Percentiles rank a stretch among this genome's conserved stretches.
phyloP scores from a whole-genome alignment of 495 filamentous ascomycete species.

The Tuber melanosporum region DNA sequence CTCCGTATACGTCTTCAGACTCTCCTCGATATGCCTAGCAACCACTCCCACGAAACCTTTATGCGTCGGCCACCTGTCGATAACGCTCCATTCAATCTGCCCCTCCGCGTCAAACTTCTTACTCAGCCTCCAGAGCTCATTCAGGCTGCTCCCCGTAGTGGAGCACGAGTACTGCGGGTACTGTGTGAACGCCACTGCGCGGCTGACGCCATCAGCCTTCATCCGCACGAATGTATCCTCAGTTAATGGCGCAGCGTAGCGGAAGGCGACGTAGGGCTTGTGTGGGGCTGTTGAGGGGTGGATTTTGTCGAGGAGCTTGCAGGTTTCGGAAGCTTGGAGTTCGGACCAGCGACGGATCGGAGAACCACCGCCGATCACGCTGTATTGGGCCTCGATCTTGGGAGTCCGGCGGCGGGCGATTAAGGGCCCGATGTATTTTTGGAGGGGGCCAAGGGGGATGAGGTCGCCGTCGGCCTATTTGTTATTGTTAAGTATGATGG shows the following conservation, averaged over 20 bases:
- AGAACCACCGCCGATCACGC: constrained; percentile 90
- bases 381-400: constrained; percentile 92
- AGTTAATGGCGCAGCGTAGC: constrained; percentile 88
- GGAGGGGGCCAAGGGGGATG: constrained; percentile 90
- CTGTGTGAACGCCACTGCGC: constrained; percentile 95
- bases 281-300: constrained; percentile 92
- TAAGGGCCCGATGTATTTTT: constrained; percentile 80
- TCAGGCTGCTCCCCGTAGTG: constrained; percentile 91
- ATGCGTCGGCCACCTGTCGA: constrained; percentile 92
- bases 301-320: constrained; percentile 83
- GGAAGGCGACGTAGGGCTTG: constrained; percentile 98
- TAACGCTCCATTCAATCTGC: constrained; percentile 89
- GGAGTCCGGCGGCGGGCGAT: constrained; percentile 82
- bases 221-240: constrained; percentile 82
- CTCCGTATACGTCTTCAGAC: constrained; percentile 72
- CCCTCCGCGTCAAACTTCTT: constrained; percentile 74
- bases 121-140: constrained; percentile 96
- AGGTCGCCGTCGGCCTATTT: constrained; percentile 80
- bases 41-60: constrained; percentile 84
- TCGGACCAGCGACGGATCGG: constrained; percentile 98
- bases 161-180: constrained; percentile 99
- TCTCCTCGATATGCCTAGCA: constrained; percentile 79
- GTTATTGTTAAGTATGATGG: constrained; percentile 16
- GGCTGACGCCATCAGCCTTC: constrained; percentile 80
- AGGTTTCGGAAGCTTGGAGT: constrained; percentile 85